Conservation (phyloP, 1,284 basidiomycete species). For the Nidula niveotomentosa region DNA sequence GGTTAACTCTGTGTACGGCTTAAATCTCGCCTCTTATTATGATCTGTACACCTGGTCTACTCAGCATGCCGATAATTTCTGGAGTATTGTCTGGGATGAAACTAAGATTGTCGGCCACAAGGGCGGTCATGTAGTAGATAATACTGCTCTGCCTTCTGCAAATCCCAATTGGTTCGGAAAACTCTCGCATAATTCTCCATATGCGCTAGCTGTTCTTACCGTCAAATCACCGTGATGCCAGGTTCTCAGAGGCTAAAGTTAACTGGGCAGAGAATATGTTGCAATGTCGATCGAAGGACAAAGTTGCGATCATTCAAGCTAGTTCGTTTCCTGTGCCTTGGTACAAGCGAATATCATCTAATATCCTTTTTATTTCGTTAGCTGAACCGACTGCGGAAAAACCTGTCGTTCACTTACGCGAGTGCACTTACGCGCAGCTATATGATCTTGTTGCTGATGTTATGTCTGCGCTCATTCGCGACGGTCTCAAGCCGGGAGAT, state of each 20-base stretch:
- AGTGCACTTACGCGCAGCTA: slow-evolving; percentile 60
- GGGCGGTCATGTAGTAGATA: slow-evolving; percentile 62
- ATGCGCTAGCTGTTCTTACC: no score
- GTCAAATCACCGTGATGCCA: slow-evolving; percentile 6
- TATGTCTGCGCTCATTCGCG: slow-evolving; percentile 58
- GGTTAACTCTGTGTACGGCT: slow-evolving; percentile 52
- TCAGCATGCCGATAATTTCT: slow-evolving; percentile 63
- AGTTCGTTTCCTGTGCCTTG: slow-evolving; percentile 42
- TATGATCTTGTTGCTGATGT: slow-evolving; percentile 61
- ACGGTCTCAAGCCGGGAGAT: slow-evolving; percentile 71
- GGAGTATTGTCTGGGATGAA: slow-evolving; percentile 79
- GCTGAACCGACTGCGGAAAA: slow-evolving; percentile 55
- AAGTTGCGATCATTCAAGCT: slow-evolving; percentile 75
- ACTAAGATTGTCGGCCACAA: slow-evolving; percentile 66
- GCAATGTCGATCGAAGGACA: slow-evolving; percentile 51
- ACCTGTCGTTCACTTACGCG: slow-evolving; percentile 27
- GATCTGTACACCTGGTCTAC: slow-evolving; percentile 77
- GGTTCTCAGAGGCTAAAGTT: slow-evolving; percentile 60
- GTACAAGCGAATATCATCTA: not conserved
- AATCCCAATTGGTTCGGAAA: slow-evolving; percentile 70
- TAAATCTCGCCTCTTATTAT: slow-evolving; percentile 57
- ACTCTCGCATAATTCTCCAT: no score
- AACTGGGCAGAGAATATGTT: slow-evolving; percentile 93
- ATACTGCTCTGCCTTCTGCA: slow-evolving; percentile 54
- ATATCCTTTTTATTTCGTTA: slow-evolving; percentile 20